Base-by-base conservation (phyloP, 2,329 filamentous ascomycete species). In the Arthrobotrys iridis region DNA sequence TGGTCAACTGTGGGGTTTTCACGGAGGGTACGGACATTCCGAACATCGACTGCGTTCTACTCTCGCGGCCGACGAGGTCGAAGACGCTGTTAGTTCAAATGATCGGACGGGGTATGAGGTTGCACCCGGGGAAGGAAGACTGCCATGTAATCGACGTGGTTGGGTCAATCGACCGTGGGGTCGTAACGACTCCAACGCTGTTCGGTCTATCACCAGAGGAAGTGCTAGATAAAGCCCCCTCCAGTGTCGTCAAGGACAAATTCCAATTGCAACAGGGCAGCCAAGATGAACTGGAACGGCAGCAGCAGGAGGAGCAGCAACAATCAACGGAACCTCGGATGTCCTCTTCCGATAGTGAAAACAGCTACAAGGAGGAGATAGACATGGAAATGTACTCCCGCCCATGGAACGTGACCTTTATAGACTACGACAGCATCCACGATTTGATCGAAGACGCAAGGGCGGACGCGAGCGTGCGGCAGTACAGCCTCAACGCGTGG, bases 121-220 rank as follows among this genome's bases (percentile, higher is more conserved):
- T 97, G 40, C 87, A 92, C 81, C 85, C 89, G 0, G 91, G 87
- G 10, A 99, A 99, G 82, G 84, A 89, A 40, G 88, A 98, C 80
- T 99, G 95, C 79, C 95, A 98, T 81, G 86, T 99, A 73, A 96
- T 99, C 79, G 95, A 99, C 82, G 93, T 99, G 88, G 95, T 98
- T 0, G 91, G 93, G 0, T 93, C 89, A 37, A 84, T 98, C 20
- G 88, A 89, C 59, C 91, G 89, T 0, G 95, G 95, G 3, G 91
- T 99, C 59, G 87, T 97, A 1, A 96, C 93, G 0, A 93, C 92
- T 0, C 94, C 95, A 0, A 97, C 95, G 0, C 84, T 99, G 1
- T 97, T 98, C 79, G 95, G 95, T 0, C 88, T 99, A 5, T 92
- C 98, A 81, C 94, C 95, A 0, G 86, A 87, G 26, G 90, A 94